Evolutionary conservation across 495 filamentous ascomycete species (phyloP), one percentile per base, ranked within the genome.

Genomic region (Talaromyces ruber): DNA sequence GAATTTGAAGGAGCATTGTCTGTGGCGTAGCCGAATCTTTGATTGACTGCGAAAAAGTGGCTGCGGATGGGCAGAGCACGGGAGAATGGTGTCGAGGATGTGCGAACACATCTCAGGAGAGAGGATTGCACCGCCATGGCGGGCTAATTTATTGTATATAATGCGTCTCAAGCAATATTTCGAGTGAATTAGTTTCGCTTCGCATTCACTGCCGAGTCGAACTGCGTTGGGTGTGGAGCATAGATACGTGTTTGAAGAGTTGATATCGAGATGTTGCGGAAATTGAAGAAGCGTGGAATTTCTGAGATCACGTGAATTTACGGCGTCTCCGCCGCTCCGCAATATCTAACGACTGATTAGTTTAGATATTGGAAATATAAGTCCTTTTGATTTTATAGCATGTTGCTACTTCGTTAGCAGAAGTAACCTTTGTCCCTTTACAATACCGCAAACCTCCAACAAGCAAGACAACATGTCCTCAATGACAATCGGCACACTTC

Each of bases 401-500:
- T n/a, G n/a, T n/a, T n/a, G n/a, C n/a, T n/a, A n/a, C n/a, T n/a
- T n/a, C n/a, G n/a, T n/a, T n/a, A n/a, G n/a, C n/a, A n/a, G n/a
- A 53, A 6, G 11, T 11, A 7, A 12, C 24, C 50, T 53, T 28
- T 4, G 25, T 6, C 9, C 30, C 4, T 32, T 32, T 32, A 4
- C 9, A 32, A 4, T 32, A 4, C 9, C 9, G 9, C 30, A 18
- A 47, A 47, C 2, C 9, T n/a, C 6, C 2, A 8, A 22, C 11
- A 25, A 22, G 21, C 29, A 32, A n/a, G n/a, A 6, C 21, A 67
- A 62, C 61, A 87, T 88, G 85, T 79, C 84, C 2, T 72, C 74
- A 58, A 71, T 80, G 54, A 84, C 81, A 2, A 80, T 90, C 57
- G 77, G 81, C 57, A 82, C 72, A 32, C 81, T 93, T 62, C 78